phyloP scores from a whole-genome alignment of 139 green algal genomes.

The Monoraphidium neglectum region DNA sequence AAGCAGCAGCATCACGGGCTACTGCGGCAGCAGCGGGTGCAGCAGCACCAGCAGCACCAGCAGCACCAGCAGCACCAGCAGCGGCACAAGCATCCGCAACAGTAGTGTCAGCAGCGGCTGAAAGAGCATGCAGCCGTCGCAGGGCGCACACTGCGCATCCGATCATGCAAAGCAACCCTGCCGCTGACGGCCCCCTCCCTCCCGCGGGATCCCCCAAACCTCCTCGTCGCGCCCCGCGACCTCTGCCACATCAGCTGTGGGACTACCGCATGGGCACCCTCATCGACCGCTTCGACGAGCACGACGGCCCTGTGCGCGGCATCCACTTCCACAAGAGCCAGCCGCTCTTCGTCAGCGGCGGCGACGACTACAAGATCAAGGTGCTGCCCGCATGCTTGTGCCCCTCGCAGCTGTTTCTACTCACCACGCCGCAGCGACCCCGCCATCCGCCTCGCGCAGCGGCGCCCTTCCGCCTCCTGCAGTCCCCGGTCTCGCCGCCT shows the following conservation, averaged over 20 bases:
- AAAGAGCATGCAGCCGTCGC: no score
- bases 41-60: background rate
- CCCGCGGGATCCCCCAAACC: no score
- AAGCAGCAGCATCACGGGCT: background rate
- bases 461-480: no score
- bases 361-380: slow-evolving; percentile 99
- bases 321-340: slow-evolving; percentile 97
- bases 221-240: no score
- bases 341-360: slow-evolving; percentile 98
- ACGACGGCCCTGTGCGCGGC: slow-evolving; percentile 97
- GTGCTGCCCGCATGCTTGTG: no score
- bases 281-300: slow-evolving; percentile 99
- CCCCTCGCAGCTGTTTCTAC: no score
- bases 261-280: slow-evolving; percentile 99
- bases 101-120: slow-evolving; percentile 3
- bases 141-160: background rate
- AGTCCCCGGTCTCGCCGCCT: no score
- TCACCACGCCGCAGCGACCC: no score
- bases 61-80: slow-evolving; percentile 8
- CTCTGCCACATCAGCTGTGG: slow-evolving; percentile 99
- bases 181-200: no score
- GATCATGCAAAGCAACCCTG: no score
- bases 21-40: background rate
- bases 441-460: no score
- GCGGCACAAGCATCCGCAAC: background rate